phyloP scores from a whole-genome alignment of 805 yeast genomes.

The Candida vartiovaarae region DNA sequence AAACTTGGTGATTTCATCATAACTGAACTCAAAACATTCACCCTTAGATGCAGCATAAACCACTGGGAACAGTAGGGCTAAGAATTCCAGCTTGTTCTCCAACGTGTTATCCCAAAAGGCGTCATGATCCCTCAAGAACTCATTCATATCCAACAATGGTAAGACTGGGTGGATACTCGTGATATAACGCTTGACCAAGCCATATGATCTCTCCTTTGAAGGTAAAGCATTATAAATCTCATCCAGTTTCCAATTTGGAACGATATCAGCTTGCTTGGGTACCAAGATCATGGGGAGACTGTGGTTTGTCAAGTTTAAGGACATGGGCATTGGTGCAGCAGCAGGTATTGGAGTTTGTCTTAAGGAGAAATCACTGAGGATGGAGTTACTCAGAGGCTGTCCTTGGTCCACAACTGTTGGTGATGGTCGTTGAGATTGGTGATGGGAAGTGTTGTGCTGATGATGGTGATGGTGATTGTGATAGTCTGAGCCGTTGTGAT shows the following conservation, averaged over 20 bases:
- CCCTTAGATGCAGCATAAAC: slow-evolving; percentile 53
- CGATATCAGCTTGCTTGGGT: slow-evolving; percentile 19
- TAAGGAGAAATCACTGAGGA: slow-evolving; percentile 16
- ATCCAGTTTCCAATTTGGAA: slow-evolving; percentile 20
- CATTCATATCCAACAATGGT: slow-evolving; percentile 42
- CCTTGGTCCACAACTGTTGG: not conserved
- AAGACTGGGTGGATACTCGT: slow-evolving; percentile 50
- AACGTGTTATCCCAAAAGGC: slow-evolving; percentile 36
- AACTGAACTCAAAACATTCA: slow-evolving; percentile 51
- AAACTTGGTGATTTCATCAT: slow-evolving; percentile 26
- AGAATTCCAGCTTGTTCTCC: slow-evolving; percentile 35
- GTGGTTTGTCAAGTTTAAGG: slow-evolving; percentile 17
- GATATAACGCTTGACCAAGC: slow-evolving; percentile 39
- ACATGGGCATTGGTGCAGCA: slow-evolving; percentile 7
- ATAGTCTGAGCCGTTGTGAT: not conserved
- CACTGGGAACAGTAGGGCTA: slow-evolving; percentile 43
- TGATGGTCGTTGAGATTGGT: not conserved
- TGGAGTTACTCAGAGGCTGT: slow-evolving; percentile 13
- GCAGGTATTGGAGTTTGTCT: slow-evolving; percentile 18
- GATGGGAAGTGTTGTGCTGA: not conserved
- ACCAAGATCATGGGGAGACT: slow-evolving; percentile 20
- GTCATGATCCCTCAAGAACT: slow-evolving; percentile 39
- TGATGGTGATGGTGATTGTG: slow-evolving; percentile 1
- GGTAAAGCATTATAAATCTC: slow-evolving; percentile 41
- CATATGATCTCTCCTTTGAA: slow-evolving; percentile 37